A percentile compares a stretch with the other conserved stretches of the same genome.
These are phyloP conservation scores for Carex scoparia DNA, from an alignment of 176 grass and related monocot species.

Conservation along the genomic window DNA sequence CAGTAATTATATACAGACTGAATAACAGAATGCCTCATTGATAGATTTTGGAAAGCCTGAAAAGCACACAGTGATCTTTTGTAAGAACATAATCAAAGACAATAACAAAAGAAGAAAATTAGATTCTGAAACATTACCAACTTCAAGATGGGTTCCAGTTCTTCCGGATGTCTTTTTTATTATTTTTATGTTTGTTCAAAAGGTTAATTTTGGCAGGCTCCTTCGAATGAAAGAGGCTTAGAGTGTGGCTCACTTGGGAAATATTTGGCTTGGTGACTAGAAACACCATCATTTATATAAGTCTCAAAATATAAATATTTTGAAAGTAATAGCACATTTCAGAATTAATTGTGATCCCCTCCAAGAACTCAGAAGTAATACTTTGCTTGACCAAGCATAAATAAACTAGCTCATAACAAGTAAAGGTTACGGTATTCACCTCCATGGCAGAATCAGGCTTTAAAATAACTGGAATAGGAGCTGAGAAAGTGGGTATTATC, in stretches of 20 bases:
- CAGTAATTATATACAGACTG: slow-evolving; percentile 95
- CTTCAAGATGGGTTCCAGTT: neutral
- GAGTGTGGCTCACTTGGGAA: neutral
- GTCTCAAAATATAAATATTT: neutral
- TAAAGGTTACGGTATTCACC: slow-evolving; percentile 44
- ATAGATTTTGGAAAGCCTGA: slow-evolving; percentile 75
- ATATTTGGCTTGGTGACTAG: neutral
- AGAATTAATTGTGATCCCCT: neutral
- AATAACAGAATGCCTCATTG: slow-evolving; percentile 56
- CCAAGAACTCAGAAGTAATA: neutral
- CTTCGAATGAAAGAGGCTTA: neutral
- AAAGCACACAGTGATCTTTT: slow-evolving; percentile 21
- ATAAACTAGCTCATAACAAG: neutral
- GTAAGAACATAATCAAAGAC: slow-evolving; percentile 27
- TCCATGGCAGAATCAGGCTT: slow-evolving; percentile 77
- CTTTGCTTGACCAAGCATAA: neutral
- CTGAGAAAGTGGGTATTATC: slow-evolving; percentile 66
- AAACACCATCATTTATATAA: neutral
- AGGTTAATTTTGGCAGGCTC: neutral
- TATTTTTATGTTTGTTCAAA: neutral
- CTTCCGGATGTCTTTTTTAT: neutral
- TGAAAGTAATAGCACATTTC: neutral
- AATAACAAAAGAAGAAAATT: slow-evolving; percentile 19
- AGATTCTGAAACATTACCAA: neutral
- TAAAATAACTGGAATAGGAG: slow-evolving; percentile 79